Evolutionary conservation across 208 protist species (phyloP), one percentile per base, ranked within the genome.

Genomic region (Leptomonas pyrrhocoris): DNA sequence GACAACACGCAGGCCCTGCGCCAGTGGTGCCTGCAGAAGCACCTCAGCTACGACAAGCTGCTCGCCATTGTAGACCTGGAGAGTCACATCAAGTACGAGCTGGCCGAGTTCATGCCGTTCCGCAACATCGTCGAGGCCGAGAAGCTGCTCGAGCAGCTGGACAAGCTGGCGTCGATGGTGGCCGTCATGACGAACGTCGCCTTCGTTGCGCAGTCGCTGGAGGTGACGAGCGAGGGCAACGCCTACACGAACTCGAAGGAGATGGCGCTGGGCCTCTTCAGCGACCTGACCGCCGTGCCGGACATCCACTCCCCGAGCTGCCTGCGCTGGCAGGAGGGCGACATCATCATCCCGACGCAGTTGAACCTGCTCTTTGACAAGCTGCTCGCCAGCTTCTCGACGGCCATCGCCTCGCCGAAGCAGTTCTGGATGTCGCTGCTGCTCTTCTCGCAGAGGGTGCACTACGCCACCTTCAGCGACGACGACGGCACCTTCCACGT

Each of bases 371-470:
- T 82, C 18, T 92, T 88, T 51, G 82, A 84, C 57, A 83, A 84
- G 64, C 79, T 94, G 23, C 80, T 90, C 42, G 89, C 80, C n/a
- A 87, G 80, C 36, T 92, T 94, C 63, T 84, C 81, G 1, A 84
- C 81, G 2, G 83, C 86, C 30, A 71, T 92, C 45, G 80, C 85
- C 4, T 80, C 69, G 34, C 74, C 78, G 25, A 81, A 83, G 80
- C 80, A 88, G 60, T 92, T 85, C 61, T 89, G 88, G 74, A 74
- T 89, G 53, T 86, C 88, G 31, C 82, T 94, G 25, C 63, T 94
- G 19, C 61, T 90, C 16, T 89, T 94, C 54, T 76, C 81, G 42
- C 79, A 85, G 40, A 68, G 73, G 25, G 48, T 94, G 12, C 40
- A 80, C 4, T 87, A 87, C 75, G 85, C 80, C 71, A 87, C 71